A percentile compares a stretch with the other conserved stretches of the same genome.
Evolutionary conservation across 2,329 filamentous ascomycete genomes (phyloP).

Genomic region (Cercospora janseana): DNA sequence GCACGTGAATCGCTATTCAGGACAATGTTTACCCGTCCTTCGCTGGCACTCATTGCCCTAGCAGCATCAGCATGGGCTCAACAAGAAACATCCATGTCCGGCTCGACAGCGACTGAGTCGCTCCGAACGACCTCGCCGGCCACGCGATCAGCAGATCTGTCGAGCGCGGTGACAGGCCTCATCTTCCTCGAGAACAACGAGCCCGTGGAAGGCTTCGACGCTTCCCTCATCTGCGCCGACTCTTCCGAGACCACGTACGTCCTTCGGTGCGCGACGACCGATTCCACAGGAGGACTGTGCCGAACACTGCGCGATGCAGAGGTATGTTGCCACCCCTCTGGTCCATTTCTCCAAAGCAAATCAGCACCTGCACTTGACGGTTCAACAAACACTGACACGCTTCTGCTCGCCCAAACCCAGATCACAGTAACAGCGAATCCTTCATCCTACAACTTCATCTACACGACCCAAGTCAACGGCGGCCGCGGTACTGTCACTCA

Average conservation of each 20-base stretch:
- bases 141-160: not conserved
- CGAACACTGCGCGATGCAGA: too few relatives aligned
- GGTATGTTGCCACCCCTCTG: too few relatives aligned
- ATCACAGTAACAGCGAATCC: conserved; percentile 8
- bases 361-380: too few relatives aligned
- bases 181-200: not conserved
- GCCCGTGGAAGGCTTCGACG: not conserved
- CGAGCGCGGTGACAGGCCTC: not conserved
- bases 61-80: too few relatives aligned
- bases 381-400: not conserved
- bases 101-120: too few relatives aligned
- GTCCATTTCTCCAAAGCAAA: too few relatives aligned
- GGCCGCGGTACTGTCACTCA: conserved; percentile 3
- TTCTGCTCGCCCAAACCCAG: not conserved
- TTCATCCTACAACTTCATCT: conserved; percentile 1
- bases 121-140: not conserved
- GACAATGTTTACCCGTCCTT: too few relatives aligned
- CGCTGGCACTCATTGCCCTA: too few relatives aligned
- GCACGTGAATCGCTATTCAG: too few relatives aligned
- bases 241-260: conserved; percentile 3
- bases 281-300: too few relatives aligned
- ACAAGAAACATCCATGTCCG: too few relatives aligned
- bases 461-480: not conserved
- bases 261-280: conserved; percentile 5
- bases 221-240: conserved; percentile 8